Evolutionary conservation across 2,329 filamentous ascomycete genomes (phyloP).

Genomic region (Teratosphaeriaceae sp.): DNA sequence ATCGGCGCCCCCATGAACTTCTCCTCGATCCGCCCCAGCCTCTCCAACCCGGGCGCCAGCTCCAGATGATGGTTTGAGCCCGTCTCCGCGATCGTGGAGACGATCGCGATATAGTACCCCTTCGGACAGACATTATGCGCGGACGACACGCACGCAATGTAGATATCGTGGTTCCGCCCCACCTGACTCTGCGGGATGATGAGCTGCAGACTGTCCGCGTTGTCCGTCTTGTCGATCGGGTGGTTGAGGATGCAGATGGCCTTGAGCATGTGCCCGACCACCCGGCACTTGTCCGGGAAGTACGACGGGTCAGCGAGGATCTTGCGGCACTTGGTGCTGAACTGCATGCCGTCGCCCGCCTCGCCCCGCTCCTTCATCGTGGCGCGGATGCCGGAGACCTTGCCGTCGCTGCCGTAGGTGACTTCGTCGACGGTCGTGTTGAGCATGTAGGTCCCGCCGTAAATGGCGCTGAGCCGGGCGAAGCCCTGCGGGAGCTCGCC

Average conservation of each 20-base stretch:
- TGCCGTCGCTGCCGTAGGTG: constrained; percentile 66
- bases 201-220: constrained; percentile 83
- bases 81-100: constrained; percentile 93
- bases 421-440: constrained; percentile 93
- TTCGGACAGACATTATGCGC: constrained; percentile 98
- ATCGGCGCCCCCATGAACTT: constrained; percentile 93
- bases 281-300: constrained; percentile 83
- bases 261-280: constrained; percentile 84
- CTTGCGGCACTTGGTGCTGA: constrained; percentile 92
- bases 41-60: constrained; percentile 84
- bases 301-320: constrained; percentile 96
- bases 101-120: constrained; percentile 98
- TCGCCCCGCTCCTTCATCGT: constrained; percentile 88
- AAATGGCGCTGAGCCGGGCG: constrained; percentile 93
- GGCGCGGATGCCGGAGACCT: constrained; percentile 93
- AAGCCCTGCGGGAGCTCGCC: constrained; percentile 97
- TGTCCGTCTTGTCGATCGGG: constrained; percentile 81
- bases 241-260: constrained; percentile 98
- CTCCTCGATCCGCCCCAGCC: constrained; percentile 90
- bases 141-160: constrained; percentile 90
- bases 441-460: constrained; percentile 98
- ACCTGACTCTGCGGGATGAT: constrained; percentile 98
- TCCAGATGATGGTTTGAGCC: constrained; percentile 92
- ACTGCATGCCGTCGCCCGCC: constrained; percentile 70
- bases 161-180: constrained; percentile 94